phyloP scores from a whole-genome alignment of 805 yeast genomes.

The Schwanniomyces vanrijiae region DNA sequence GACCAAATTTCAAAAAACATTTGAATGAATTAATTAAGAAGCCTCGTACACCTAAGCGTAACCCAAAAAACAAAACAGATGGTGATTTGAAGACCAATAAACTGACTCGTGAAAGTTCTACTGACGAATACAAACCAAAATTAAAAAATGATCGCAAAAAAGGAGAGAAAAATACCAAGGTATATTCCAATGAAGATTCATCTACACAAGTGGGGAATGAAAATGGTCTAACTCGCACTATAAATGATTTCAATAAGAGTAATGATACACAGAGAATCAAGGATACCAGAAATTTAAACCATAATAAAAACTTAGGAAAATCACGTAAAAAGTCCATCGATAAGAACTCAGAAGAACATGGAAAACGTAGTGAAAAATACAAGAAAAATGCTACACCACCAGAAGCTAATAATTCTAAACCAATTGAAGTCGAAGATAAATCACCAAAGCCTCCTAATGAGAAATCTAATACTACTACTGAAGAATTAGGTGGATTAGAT shows the following conservation, averaged over 20 bases:
- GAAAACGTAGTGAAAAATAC: background rate
- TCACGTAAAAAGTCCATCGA: background rate
- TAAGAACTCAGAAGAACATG: background rate
- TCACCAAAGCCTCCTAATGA: background rate
- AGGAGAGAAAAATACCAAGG: background rate
- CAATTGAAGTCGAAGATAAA: background rate
- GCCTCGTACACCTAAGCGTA: constrained; percentile 12
- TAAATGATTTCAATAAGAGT: background rate
- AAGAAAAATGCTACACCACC: background rate
- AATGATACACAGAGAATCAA: background rate
- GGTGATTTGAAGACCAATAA: background rate
- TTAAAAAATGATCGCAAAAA: background rate
- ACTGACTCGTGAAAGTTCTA: background rate
- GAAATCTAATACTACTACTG: background rate
- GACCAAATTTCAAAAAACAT: constrained; percentile 34
- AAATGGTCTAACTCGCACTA: background rate
- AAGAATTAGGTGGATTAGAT: background rate
- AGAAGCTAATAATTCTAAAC: background rate
- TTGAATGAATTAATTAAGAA: constrained; percentile 26
- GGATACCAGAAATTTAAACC: background rate
- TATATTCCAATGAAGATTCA: background rate
- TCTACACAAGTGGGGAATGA: background rate
- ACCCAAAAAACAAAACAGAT: background rate
- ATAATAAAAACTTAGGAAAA: background rate
- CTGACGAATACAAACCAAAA: background rate